Evolutionary conservation across 805 yeast genomes (phyloP).

Genomic region (Yarrowia keelungensis): DNA sequence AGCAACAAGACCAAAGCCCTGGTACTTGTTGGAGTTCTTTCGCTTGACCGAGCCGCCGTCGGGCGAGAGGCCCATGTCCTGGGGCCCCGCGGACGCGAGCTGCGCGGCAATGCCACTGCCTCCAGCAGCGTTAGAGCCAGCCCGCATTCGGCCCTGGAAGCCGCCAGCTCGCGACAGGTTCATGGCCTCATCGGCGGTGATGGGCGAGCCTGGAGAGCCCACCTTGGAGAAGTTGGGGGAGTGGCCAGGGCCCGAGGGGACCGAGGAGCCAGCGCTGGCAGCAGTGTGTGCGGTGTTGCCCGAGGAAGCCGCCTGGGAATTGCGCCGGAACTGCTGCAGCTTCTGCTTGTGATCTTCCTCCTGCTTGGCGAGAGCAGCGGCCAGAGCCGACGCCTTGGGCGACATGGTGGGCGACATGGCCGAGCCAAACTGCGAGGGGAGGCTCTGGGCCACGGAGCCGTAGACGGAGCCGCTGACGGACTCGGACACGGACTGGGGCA

Average conservation of each 20-base stretch:
- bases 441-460: slow-evolving; percentile 29
- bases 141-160: slow-evolving; percentile 35
- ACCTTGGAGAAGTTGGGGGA: slow-evolving; percentile 32
- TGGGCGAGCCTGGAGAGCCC: slow-evolving; percentile 43
- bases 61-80: slow-evolving; percentile 12
- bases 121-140: slow-evolving; percentile 29
- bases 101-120: slow-evolving; percentile 33
- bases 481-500: slow-evolving; percentile 12
- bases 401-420: slow-evolving; percentile 39
- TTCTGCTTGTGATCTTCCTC: slow-evolving; percentile 39
- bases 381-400: slow-evolving; percentile 38
- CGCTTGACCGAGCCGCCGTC: slow-evolving; percentile 36
- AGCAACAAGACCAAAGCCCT: slow-evolving; percentile 50
- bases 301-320: slow-evolving; percentile 22
- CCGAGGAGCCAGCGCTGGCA: background rate
- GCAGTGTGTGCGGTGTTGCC: background rate
- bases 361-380: slow-evolving; percentile 33
- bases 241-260: slow-evolving; percentile 15
- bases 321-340: slow-evolving; percentile 38
- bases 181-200: slow-evolving; percentile 51
- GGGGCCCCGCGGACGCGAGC: slow-evolving; percentile 16
- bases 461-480: slow-evolving; percentile 32
- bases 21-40: slow-evolving; percentile 38
- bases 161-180: slow-evolving; percentile 49
- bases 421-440: slow-evolving; percentile 34